Base-by-base conservation (phyloP, 2,329 filamentous ascomycete genomes). In the Fusarium torreyae region DNA sequence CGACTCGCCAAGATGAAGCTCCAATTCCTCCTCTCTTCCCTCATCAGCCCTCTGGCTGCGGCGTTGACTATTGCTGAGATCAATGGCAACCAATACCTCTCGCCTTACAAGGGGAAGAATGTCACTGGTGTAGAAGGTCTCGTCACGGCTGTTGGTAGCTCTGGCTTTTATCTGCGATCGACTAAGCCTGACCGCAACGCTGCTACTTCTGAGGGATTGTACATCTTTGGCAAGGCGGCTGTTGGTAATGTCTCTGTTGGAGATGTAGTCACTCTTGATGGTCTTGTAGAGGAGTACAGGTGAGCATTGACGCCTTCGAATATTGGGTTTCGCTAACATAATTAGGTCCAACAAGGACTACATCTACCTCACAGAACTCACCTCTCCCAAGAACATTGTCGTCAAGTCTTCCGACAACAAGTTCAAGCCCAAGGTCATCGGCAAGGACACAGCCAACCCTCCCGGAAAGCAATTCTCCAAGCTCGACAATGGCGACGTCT, bases 401-500 rank as follows among this genome's bases (percentile, higher is more conserved):
- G 81, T 88, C 24, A 70, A 88, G 17, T 88, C 87, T 15, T 85
- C 78, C 6, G 85, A 83, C 38, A 87, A 87, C 74, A 75, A 78
- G 1, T 86, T 91, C 18, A 81, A 78, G 50, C 86, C 90, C 2
- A 79, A 91, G 13, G 82, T 90, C 34, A 85, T 93, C 49, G 91
- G 90, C 61, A 80, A 84, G 52, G 83, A 88, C 59, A 87, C 85
- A 0, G 71, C 79, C 5, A 81, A 78, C 7, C 91, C 91, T 7
- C 91, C 91, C 0, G 90, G 85, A 1, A 81, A 86, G 77, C 82
- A 88, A 60, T 91, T 85, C 80, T 88, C 86, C 24, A 82, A 83
- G 39, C 82, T 93, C 3, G 91, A 93, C 67, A 80, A 82, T n/a
- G 89, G 89, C 13, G 87, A 90, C 75, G 81, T 92, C 38, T 91